Base-by-base conservation (phyloP, 139 green algal genomes). In the Auxenochlorella pyrenoidosa region DNA sequence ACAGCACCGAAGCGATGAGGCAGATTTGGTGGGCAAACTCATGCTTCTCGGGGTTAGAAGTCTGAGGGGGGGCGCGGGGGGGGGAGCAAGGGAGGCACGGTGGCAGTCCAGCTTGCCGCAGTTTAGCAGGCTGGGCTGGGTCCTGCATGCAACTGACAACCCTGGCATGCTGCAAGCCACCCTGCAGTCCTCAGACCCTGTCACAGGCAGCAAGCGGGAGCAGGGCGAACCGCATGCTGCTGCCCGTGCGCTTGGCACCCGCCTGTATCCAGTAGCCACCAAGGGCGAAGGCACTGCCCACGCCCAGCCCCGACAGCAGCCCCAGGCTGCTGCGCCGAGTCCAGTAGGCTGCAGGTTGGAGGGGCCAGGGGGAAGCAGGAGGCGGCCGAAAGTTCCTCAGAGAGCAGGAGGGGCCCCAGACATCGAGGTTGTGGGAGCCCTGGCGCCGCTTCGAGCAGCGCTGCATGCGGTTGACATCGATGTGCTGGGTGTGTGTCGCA, bases 1-100 rank as follows among this genome's bases (percentile, higher is more conserved):
- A 88, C 18, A 82, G 70, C 54, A 91, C 72, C 1, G 54, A 75
- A 0, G 54, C 32, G 24, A 91, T 79, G 38, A 91, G 83, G 78
- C 41, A 76, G 18, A 85, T 71, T 75, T 91, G 88, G 60, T 91
- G 88, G 16, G 81, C 88, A 32, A 89, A 36, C 85, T 91, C 83
- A 30, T 91, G 88, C 41, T 78, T 80, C 40, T 84, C 79, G 0
- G 73, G 58, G 58, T 63, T 66, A 38, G 43, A 30, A 40, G 40
- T 84, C 80, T 83, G 75, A 36, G 38, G 5, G 44, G 22, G 5
- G 47, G 40, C 63, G 24, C 2, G 36, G 32, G n/a, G 41, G 40
- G 40, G 38, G 40, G 13, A 36, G 63, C n/a, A n/a, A n/a, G 19
- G 36, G 71, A 36, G 10, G 32, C 30, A 47, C 65, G 28, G 30